Conservation (phyloP, 2,329 filamentous ascomycete species). For the Dactylella cylindrospora region DNA sequence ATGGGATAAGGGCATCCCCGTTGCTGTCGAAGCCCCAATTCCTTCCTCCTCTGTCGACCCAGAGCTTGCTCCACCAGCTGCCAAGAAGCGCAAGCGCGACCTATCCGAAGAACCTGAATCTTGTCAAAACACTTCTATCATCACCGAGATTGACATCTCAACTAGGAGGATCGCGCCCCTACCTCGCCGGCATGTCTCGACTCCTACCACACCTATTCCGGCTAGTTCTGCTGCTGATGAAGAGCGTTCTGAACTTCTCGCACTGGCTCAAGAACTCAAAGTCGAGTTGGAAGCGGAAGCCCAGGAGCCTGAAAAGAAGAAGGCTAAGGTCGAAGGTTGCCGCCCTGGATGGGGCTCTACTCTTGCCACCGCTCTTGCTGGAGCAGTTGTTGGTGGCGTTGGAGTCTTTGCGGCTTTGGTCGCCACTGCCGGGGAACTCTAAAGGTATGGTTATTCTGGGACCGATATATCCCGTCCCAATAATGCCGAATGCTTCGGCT, state of each 20-base stretch:
- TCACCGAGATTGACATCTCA: not conserved
- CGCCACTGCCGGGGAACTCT: conserved; percentile 51
- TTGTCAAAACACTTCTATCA: not conserved
- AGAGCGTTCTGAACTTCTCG: conserved; percentile 16
- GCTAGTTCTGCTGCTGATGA: conserved; percentile 32
- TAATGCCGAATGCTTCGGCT: no score
- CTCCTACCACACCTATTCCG: conserved; percentile 16
- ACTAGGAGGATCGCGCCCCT: conserved; percentile 23
- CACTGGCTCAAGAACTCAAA: conserved; percentile 7
- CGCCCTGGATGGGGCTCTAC: conserved; percentile 43
- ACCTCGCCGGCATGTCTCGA: conserved; percentile 14
- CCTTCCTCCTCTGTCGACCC: not conserved
- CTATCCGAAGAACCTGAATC: conserved; percentile 19
- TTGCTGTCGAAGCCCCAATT: conserved; percentile 1
- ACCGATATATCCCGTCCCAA: no score
- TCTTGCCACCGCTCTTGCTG: conserved; percentile 51
- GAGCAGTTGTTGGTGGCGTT: conserved; percentile 51
- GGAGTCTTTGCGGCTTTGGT: conserved; percentile 52
- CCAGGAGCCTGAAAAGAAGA: conserved; percentile 45
- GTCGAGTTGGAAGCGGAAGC: conserved; percentile 20
- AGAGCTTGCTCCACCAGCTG: conserved; percentile 1
- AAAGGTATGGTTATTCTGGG: not conserved
- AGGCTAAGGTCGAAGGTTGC: conserved; percentile 29
- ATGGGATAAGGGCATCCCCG: conserved; percentile 1
- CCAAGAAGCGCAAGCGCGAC: conserved; percentile 35